Conservation (phyloP, 257 asterid genomes). For the Anisodus tanguticus region DNA sequence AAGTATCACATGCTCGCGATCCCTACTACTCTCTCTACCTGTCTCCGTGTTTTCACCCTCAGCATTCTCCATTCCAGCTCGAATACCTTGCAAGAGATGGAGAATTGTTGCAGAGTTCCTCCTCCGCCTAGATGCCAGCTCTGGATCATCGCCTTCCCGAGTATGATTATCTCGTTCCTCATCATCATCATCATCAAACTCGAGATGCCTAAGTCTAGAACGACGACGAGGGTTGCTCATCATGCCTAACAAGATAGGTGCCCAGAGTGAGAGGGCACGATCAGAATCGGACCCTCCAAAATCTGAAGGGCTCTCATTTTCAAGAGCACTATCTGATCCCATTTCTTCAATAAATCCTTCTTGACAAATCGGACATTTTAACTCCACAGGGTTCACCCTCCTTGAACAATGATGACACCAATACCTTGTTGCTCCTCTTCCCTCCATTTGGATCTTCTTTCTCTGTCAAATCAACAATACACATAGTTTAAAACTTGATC, state of each 20-base stretch:
- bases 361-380: constrained; percentile 77
- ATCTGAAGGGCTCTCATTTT: constrained; percentile 44
- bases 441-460: constrained; percentile 53
- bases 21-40: constrained; percentile 41
- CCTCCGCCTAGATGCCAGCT: constrained; percentile 65
- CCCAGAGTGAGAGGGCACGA: constrained; percentile 83
- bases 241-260: constrained; percentile 82
- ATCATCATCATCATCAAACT: constrained; percentile 45
- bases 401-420: constrained; percentile 85
- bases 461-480: constrained; percentile 26
- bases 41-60: constrained; percentile 34
- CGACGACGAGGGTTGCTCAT: constrained; percentile 58
- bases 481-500: not conserved
- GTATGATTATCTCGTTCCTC: constrained; percentile 23
- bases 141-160: constrained; percentile 49
- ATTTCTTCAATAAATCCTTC: constrained; percentile 84
- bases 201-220: constrained; percentile 52
- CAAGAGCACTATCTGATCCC: constrained; percentile 42
- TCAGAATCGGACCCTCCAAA: constrained; percentile 63
- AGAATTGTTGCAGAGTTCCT: constrained; percentile 72
- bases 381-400: constrained; percentile 68
- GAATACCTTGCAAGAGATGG: constrained; percentile 73
- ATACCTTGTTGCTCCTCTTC: constrained; percentile 46
- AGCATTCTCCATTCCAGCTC: constrained; percentile 48
- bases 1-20: constrained; percentile 58